These are phyloP conservation scores for Saccharomyces eubayanus DNA, from an alignment of 805 yeast species.

Conservation along the genomic window DNA sequence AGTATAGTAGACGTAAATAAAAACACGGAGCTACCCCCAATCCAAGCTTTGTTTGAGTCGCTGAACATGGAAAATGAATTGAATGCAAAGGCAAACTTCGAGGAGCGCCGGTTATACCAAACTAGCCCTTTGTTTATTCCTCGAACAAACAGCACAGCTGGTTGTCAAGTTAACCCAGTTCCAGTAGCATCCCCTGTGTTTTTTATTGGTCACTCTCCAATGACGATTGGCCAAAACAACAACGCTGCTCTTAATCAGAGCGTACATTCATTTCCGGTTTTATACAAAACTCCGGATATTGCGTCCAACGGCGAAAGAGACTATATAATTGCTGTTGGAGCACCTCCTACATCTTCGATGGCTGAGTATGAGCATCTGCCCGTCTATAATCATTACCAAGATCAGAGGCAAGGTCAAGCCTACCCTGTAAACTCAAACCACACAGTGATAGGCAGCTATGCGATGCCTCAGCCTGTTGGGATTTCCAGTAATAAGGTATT, in stretches of 20 bases:
- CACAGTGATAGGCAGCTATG: background rate
- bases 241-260: background rate
- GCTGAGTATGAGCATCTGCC: background rate
- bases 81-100: background rate
- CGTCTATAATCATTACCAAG: background rate
- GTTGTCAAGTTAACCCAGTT: background rate
- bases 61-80: background rate
- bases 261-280: background rate
- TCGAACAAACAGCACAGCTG: background rate
- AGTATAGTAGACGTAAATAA: background rate
- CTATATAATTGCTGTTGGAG: background rate
- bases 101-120: background rate
- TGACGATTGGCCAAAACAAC: background rate
- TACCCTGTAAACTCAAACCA: background rate
- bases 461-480: background rate
- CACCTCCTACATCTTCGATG: background rate
- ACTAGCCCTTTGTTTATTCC: background rate
- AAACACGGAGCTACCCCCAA: constrained; percentile 6
- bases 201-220: background rate
- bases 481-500: background rate
- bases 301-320: background rate
- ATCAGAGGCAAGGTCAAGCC: background rate
- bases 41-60: constrained; percentile 6
- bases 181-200: background rate
- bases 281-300: background rate